Evolutionary conservation across 1,284 basidiomycete species (phyloP), one percentile per base, ranked within the genome.

Genomic region (Ustilago xerochloae): DNA sequence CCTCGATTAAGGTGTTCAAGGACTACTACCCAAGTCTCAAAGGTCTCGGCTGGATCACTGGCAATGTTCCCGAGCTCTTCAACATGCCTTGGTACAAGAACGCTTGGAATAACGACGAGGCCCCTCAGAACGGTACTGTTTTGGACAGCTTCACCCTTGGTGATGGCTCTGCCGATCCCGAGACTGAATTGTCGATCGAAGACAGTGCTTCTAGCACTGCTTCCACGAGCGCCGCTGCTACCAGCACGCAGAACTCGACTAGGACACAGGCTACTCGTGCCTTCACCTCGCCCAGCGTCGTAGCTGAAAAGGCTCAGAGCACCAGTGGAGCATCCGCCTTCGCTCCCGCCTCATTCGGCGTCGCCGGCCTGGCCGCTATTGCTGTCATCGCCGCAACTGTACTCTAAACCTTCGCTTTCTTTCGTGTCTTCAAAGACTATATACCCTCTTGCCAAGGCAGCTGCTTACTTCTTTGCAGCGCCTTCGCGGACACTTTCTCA

Each of bases 1-100:
- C 87, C 62, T 87, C 90, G 22, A 89, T 93, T 38, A 81, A 87
- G 47, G 88, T 89, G 7, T 95, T 93, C 86, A 90, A 91, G 13
- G 85, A 87, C 53, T 84, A 89, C 13, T 94, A 88, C 83, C 89
- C 90, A 4, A 66, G 88, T 43, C 89, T 93, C 80, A 85, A 87
- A 57, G 69, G 86, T 13, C 89, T 90, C 67, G 89, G 89, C 30
- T 94, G 93, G 93, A 87, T 35, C 18, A 30, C 66, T 1, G 26
- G 41, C 41, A 63, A 70, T 41, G 48, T 80, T 5, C 59, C 75
- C 20, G 75, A 80, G 18, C 33, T 73, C 36, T 62, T 61, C 56
- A 54, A 58, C 48, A 48, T 53, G 59, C 59, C 58, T 1, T 80
- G 75, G 75, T 80, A 80, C 60, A 63, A 66, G 58, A 80, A 80